Base-by-base conservation (phyloP, 2,329 filamentous ascomycete species). In the Cladosporium sp. region DNA sequence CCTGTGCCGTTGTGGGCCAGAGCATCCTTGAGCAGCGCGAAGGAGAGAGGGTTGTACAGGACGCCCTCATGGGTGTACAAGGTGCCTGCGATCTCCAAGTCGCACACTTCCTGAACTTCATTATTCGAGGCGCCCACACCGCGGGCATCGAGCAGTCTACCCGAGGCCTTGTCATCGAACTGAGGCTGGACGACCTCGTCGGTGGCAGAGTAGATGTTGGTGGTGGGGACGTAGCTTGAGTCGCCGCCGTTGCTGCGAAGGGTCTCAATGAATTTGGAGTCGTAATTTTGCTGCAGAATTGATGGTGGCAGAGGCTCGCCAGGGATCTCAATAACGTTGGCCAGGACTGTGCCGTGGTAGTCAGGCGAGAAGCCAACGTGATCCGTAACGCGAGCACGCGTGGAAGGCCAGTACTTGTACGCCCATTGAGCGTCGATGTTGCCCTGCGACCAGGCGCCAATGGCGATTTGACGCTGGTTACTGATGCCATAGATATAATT, bases 371-470 rank as follows among this genome's bases (percentile, higher is more conserved):
- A 77, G 53, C 82, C 79, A 49, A 88, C 78, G 71, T 85, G 81
- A 71, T 87, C 81, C n/a, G 77, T 77, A 1, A 83, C 78, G 0
- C 76, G 74, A 2, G 67, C 68, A 4, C 80, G 79, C 1, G 81
- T 83, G 1, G 80, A 83, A 0, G 83, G 83, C 82, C 82, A 87
- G 76, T 85, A 86, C 68, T 86, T 86, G 68, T 85, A 76, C 0
- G 82, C 83, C 86, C 85, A 87, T 71, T 88, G 85, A 0, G 81
- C 77, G 66, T 84, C 76, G 2, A 87, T 74, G 57, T 81, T 82
- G 18, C 85, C 85, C 73, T 88, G 84, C 0, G 83, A 86, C 83
- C 82, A 87, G 16, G 78, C 79, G n/a, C 86, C 73, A 23, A 85
- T 75, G 21, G 78, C 76, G 7, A 84, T 75, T 23, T 81, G 77